These are phyloP conservation scores for Scheffersomyces titani DNA, from an alignment of 1,139 yeast genomes.

Conservation along the genomic window DNA sequence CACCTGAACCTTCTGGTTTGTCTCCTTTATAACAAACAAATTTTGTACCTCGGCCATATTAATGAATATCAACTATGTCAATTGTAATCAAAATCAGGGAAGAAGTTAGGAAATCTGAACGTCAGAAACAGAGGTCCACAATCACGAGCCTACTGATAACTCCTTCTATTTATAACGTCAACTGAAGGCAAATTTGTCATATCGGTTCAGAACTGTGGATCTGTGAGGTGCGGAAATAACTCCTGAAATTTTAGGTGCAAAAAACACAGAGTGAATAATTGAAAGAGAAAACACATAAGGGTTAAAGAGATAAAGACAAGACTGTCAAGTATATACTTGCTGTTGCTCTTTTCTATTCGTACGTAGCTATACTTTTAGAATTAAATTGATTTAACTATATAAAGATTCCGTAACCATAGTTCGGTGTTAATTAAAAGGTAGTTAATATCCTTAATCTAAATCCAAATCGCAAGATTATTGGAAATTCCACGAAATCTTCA, in stretches of 20 bases:
- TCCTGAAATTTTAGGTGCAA: background rate
- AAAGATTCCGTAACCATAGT: background rate
- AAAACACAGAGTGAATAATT: background rate
- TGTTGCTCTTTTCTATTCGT: background rate
- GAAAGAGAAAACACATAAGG: background rate
- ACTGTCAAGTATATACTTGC: background rate
- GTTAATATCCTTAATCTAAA: too few relatives aligned
- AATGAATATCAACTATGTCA: background rate
- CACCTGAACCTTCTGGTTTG: conserved; percentile 5
- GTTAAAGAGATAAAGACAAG: background rate
- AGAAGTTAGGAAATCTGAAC: background rate
- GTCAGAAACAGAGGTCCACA: background rate
- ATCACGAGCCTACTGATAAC: background rate
- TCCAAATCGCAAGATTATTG: too few relatives aligned
- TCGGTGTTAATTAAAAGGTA: too few relatives aligned
- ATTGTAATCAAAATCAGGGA: background rate
- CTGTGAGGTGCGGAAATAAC: background rate
- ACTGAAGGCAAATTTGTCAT: background rate
- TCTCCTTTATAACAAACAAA: conserved; percentile 3
- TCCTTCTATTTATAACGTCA: background rate
- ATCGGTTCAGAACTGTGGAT: background rate
- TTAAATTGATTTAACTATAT: background rate
- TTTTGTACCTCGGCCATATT: conserved; percentile 1
- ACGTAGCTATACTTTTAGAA: too few relatives aligned
- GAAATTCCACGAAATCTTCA: too few relatives aligned